Evolutionary conservation across 2,329 filamentous ascomycete species (phyloP), one percentile per base, ranked within the genome.

Genomic region (Dactylellina leptospora): DNA sequence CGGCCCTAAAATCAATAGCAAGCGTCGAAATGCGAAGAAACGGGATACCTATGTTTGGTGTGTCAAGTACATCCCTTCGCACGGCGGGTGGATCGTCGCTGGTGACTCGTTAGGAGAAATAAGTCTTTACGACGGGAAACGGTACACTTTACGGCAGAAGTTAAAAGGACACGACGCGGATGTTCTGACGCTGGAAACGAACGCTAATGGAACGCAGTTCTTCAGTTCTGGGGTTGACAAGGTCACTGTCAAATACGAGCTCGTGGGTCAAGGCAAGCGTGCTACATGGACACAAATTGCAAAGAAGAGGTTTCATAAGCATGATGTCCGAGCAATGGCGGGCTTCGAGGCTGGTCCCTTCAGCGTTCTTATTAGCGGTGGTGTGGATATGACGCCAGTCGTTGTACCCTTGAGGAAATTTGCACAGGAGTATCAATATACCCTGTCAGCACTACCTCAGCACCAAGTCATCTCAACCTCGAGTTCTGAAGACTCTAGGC

Each of bases 71-170:
- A 60, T 73, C 9, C 69, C 69, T 3, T 70, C 56, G 91, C 77
- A 93, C 92, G 53, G 92, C 95, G 69, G 69, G 2, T 73, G 62
- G 75, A 95, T 99, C 73, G 88, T 97, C 10, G 96, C 93, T 1
- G 95, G 92, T 54, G 95, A 99, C 79, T 97, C 95, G 2, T 93
- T 92, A 3, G 95, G 95, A 28, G 92, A 97, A 78, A 85, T 99
- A 40, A 88, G 91, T 75, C 91, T 97, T 78, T 99, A 93, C 90
- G 92, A 96, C 78, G 91, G 92, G 62, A 93, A 90, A 81, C 96
- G 91, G 58, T 96, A 93, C 79, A 93, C 92, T 3, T 87, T 96
- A 76, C 85, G 87, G 33, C 95, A 99, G 78, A 86, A 93, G 54
- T 86, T 99, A 60, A 88, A 92, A 77, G 88, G 89, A 23, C 95